Evolutionary conservation across 495 filamentous ascomycete genomes (phyloP).

Genomic region (Haplographium delicatum): DNA sequence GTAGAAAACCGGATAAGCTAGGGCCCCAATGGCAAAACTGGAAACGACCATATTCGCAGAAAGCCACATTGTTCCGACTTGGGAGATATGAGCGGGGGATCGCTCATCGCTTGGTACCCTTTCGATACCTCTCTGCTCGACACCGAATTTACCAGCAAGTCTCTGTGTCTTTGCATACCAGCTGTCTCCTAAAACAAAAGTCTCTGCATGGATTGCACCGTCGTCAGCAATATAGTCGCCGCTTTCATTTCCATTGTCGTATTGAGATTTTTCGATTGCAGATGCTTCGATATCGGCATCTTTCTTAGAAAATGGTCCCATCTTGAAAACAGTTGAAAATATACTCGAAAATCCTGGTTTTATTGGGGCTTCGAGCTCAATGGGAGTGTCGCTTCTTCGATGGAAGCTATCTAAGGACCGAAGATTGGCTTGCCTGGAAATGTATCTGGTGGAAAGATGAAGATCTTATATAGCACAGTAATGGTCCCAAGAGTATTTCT

Average conservation of each 20-base stretch:
- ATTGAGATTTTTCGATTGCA: constrained; percentile 15
- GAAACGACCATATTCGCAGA: constrained; percentile 81
- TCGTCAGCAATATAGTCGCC: constrained; percentile 42
- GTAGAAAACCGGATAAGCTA: constrained; percentile 60
- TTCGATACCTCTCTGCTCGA: constrained; percentile 79
- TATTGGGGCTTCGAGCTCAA: background rate
- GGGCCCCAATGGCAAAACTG: constrained; percentile 74
- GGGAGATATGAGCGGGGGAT: constrained; percentile 58
- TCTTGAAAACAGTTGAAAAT: constrained; percentile 3
- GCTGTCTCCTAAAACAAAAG: constrained; percentile 56
- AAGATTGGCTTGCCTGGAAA: background rate
- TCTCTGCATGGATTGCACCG: constrained; percentile 56
- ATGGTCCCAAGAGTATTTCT: background rate
- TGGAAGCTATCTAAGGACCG: background rate
- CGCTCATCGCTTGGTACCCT: constrained; percentile 71
- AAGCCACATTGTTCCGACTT: constrained; percentile 78
- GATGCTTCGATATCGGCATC: constrained; percentile 22
- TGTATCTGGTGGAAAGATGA: background rate
- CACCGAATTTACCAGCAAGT: constrained; percentile 59
- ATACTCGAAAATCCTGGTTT: background rate
- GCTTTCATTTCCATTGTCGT: constrained; percentile 27
- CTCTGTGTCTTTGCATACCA: constrained; percentile 64
- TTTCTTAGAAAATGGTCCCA: constrained; percentile 23
- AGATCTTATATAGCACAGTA: background rate
- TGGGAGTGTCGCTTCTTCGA: background rate